Conservation (phyloP, 73 alveolate genomes). For the Uronychia binucleata region DNA sequence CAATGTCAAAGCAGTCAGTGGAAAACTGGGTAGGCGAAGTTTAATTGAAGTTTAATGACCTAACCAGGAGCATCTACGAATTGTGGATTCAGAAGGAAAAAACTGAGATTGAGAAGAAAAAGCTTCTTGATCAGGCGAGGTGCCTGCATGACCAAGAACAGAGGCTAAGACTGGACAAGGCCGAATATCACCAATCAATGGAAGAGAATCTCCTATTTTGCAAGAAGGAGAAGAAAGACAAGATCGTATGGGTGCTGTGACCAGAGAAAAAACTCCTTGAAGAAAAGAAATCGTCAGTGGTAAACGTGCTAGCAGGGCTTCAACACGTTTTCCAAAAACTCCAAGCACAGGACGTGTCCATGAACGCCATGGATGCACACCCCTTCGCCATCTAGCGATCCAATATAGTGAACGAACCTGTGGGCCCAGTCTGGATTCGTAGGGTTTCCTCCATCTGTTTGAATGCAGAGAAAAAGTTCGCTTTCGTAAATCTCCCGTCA, state of each 20-base stretch:
- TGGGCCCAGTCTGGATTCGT: neutral
- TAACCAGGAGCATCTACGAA: conserved; percentile 25
- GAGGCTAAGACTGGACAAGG: conserved; percentile 33
- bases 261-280: neutral
- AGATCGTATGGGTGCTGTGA: conserved; percentile 5
- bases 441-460: neutral
- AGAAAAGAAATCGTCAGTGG: neutral
- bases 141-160: conserved; percentile 4
- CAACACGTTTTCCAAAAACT: neutral
- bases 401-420: neutral
- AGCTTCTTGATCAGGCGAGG: neutral
- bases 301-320: neutral
- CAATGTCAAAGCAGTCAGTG: conserved; percentile 19
- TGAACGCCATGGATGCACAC: neutral
- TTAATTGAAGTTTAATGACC: conserved; percentile 23
- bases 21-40: conserved; percentile 6
- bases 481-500: neutral
- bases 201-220: conserved; percentile 13
- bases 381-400: neutral
- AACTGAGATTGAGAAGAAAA: conserved; percentile 9
- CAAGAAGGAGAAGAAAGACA: neutral
- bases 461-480: neutral
- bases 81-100: conserved; percentile 30
- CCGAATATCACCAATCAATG: conserved; percentile 29
- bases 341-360: neutral